These are phyloP conservation scores for Populus nigra DNA, from an alignment of 345 rosid species.

Conservation along the genomic window DNA sequence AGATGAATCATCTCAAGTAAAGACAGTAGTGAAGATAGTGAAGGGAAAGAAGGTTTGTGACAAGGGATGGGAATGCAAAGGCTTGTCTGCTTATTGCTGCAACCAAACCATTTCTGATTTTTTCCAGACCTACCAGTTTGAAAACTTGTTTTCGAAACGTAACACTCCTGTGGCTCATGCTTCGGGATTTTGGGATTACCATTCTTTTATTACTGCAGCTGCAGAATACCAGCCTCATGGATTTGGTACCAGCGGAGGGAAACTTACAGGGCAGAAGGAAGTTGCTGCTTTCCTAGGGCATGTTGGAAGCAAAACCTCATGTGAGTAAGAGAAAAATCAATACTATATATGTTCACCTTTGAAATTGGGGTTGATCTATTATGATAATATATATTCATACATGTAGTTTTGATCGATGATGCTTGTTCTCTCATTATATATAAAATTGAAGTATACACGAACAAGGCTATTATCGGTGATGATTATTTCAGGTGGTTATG, in stretches of 20 bases:
- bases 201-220: constrained; percentile 26
- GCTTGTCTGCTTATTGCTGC: constrained; percentile 13
- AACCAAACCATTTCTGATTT: constrained; percentile 26
- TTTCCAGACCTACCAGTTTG: constrained; percentile 30
- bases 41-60: constrained; percentile 27
- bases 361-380: background rate
- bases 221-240: constrained; percentile 27
- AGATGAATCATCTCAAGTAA: constrained; percentile 34
- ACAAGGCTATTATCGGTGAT: background rate
- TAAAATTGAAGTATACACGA: background rate
- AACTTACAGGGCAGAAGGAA: constrained; percentile 23
- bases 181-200: constrained; percentile 29
- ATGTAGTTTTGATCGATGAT: background rate
- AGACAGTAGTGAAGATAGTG: constrained; percentile 27
- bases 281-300: constrained; percentile 33
- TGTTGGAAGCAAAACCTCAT: constrained; percentile 30
- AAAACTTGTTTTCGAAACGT: constrained; percentile 26
- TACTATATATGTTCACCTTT: background rate
- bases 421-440: background rate
- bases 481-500: constrained; percentile 66
- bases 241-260: constrained; percentile 26
- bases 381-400: too few relatives aligned
- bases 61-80: constrained; percentile 27
- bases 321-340: constrained; percentile 7
- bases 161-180: constrained; percentile 31